A percentile compares a stretch with the other conserved stretches of the same genome.
Evolutionary conservation across 2,329 filamentous ascomycete genomes (phyloP).

Genomic region (Raffaelea albimanens): DNA sequence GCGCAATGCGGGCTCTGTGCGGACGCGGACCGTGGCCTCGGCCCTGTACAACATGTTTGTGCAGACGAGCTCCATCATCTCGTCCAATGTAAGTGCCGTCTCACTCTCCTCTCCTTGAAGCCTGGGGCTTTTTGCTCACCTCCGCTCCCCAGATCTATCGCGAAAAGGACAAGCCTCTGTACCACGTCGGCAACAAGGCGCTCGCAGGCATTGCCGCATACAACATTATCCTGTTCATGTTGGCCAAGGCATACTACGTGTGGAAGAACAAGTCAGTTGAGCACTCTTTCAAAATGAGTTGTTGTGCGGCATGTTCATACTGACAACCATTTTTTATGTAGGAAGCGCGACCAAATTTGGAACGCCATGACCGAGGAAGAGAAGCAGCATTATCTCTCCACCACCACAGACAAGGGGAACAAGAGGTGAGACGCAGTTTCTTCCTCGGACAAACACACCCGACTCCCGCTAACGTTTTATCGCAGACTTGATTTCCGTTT

Average conservation of each 20-base stretch:
- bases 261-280: constrained; percentile 34
- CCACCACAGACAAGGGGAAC: constrained; percentile 32
- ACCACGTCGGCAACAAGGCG: constrained; percentile 29
- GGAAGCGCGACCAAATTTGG: constrained; percentile 36
- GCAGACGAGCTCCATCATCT: constrained; percentile 32
- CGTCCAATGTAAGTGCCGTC: constrained; percentile 23
- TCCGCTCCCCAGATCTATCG: constrained; percentile 18
- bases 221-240: constrained; percentile 22
- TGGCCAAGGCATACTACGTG: constrained; percentile 35
- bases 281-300: no score
- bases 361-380: constrained; percentile 37
- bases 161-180: constrained; percentile 36
- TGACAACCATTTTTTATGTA: constrained; percentile 11
- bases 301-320: neutral
- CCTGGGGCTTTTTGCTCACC: no score
- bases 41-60: constrained; percentile 52
- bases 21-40: constrained; percentile 50
- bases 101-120: neutral
- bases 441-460: neutral
- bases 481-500: neutral
- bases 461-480: neutral
- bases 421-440: constrained; percentile 18
- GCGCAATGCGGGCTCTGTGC: constrained; percentile 52
- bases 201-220: constrained; percentile 27
- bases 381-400: constrained; percentile 35